A percentile compares a stretch with the other conserved stretches of the same genome.
Conservation (phyloP, 495 filamentous ascomycete genomes). For the Platismatia glauca region DNA sequence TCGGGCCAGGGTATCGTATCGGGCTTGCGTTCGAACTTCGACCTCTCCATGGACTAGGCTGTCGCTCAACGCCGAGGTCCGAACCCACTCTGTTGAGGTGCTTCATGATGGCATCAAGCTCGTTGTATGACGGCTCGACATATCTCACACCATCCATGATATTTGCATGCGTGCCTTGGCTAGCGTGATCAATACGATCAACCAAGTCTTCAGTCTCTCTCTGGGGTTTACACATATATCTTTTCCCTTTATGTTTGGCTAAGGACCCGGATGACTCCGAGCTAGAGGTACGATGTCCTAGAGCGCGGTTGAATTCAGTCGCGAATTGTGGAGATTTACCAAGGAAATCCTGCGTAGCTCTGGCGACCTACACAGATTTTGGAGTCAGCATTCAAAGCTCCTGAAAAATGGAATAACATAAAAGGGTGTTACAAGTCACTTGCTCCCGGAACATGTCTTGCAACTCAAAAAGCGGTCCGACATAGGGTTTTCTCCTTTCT, state of each 20-base stretch:
- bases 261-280: neutral
- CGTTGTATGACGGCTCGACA: constrained; percentile 53
- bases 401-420: neutral
- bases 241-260: neutral
- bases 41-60: constrained; percentile 32
- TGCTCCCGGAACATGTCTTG: neutral
- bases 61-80: constrained; percentile 59
- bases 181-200: constrained; percentile 11
- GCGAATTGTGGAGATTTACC: constrained; percentile 19
- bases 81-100: constrained; percentile 65
- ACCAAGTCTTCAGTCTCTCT: neutral
- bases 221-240: neutral
- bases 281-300: neutral
- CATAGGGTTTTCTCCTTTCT: neutral
- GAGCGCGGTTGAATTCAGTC: constrained; percentile 17
- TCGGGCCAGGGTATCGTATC: constrained; percentile 28
- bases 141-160: constrained; percentile 23
- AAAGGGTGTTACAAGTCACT: neutral
- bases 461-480: neutral
- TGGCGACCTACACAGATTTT: constrained; percentile 18
- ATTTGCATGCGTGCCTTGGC: constrained; percentile 3
- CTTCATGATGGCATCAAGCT: constrained; percentile 80
- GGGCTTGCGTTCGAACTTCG: constrained; percentile 25
- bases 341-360: constrained; percentile 24
- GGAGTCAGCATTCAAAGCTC: neutral